Conservation (phyloP, 176 grass and related monocot genomes). For the Avena sativa region DNA sequence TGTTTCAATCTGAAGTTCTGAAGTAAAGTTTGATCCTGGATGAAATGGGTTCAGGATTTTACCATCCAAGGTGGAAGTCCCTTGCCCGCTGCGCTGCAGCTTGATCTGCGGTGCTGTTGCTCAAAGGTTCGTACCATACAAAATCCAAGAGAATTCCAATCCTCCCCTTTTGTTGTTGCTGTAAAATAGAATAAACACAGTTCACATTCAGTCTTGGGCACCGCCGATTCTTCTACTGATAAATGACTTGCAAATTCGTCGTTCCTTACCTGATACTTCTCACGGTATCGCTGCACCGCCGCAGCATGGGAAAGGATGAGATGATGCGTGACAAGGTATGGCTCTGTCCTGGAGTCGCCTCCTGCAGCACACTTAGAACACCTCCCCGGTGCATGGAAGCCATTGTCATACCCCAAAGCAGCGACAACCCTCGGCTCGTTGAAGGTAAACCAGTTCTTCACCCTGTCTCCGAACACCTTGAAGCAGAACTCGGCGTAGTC, state of each 20-base stretch:
- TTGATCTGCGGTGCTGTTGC: slow-evolving; percentile 59
- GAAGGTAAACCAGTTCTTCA: slow-evolving; percentile 96
- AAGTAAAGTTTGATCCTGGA: background rate
- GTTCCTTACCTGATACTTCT: slow-evolving; percentile 76
- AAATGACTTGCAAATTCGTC: background rate
- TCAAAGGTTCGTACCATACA: slow-evolving; percentile 85
- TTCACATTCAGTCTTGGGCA: background rate
- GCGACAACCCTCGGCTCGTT: slow-evolving; percentile 84
- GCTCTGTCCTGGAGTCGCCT: slow-evolving; percentile 87
- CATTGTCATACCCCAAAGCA: slow-evolving; percentile 85
- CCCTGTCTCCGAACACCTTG: slow-evolving; percentile 75
- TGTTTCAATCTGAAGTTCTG: background rate
- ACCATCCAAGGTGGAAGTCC: slow-evolving; percentile 98
- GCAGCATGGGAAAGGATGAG: slow-evolving; percentile 88
- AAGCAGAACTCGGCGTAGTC: slow-evolving; percentile 88
- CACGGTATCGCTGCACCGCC: slow-evolving; percentile 66
- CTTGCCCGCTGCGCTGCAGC: slow-evolving; percentile 80
- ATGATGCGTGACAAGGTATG: slow-evolving; percentile 74
- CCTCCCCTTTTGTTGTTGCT: slow-evolving; percentile 76
- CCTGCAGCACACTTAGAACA: slow-evolving; percentile 60
- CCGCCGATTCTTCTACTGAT: background rate
- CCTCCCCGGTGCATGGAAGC: slow-evolving; percentile 75
- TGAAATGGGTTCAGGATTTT: slow-evolving; percentile 7
- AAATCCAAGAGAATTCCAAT: slow-evolving; percentile 96
- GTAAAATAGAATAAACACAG: background rate